Base-by-base conservation (phyloP, 179 eudicot genomes). In the Spinacia oleracea region DNA sequence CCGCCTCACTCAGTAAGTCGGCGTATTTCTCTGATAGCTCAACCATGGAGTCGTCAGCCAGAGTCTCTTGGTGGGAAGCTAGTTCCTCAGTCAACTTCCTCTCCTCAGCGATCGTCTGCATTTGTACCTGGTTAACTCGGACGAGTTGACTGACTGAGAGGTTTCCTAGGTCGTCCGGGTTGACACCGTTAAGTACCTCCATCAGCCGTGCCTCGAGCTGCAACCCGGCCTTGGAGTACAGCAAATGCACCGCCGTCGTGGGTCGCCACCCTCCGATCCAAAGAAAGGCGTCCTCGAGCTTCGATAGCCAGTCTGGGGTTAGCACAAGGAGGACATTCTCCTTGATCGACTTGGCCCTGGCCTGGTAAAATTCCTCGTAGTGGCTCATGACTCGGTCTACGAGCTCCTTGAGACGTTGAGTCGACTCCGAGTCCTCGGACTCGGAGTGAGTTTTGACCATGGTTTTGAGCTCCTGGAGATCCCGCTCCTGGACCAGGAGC, bases 41-140 rank as follows among this genome's bases (percentile, higher is more conserved):
- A 16, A 91, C 94, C 96, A 94, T 91, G 12, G 92, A 69, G 29
- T 88, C 20, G 78, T 92, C 93, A 0, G 97, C 98, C n/a, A 90
- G 76, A 0, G 89, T 83, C 87, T 94, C 97, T 71, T 92, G 97
- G 11, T 75, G 89, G 60, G 80, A 82, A 0, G 98, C 98, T 68
- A 87, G 69, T 32, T 76, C 76, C 79, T 91, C 98, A 5, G 85
- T 81, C 16, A 89, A 51, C 66, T 75, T 77, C 65, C 76, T 89
- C 89, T 94, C 98, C 40, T 38, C 40, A 6, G 40, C 3, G 40
- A 38, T 38, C 66, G 35, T 10, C 51, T 45, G 77, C 78, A 74
- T 43, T 70, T 93, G 97, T 50, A 94, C 29, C 60, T 71, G 60
- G 18, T 70, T 12, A 9, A 71, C 60, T 71, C 23, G n/a, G 1